Conservation (phyloP, 768 basidiomycete species). For the Tricholoma sp. region DNA sequence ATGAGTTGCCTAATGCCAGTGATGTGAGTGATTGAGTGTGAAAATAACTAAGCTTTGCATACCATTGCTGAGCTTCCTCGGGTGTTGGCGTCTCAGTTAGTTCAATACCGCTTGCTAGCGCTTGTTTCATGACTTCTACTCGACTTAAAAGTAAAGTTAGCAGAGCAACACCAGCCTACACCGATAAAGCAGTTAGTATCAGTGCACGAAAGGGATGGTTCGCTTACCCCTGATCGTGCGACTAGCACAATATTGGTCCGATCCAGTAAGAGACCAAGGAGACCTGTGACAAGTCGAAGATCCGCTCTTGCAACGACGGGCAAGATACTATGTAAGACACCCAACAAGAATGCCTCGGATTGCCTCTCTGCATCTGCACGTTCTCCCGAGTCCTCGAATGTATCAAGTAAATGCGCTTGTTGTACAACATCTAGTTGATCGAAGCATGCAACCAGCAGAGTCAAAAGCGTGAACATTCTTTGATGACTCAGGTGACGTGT, state of each 20-base stretch:
- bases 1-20: slow-evolving; percentile 63
- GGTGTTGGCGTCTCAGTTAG: slow-evolving; percentile 51
- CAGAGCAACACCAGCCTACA: slow-evolving; percentile 85
- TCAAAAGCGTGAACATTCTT: slow-evolving; percentile 82
- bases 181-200: not conserved
- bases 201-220: not conserved
- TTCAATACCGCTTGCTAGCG: slow-evolving; percentile 46
- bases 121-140: slow-evolving; percentile 88
- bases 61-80: slow-evolving; percentile 79
- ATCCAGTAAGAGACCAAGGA: slow-evolving; percentile 79
- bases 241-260: slow-evolving; percentile 69
- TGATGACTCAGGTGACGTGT: slow-evolving; percentile 76
- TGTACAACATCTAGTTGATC: slow-evolving; percentile 88
- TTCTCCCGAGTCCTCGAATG: slow-evolving; percentile 54
- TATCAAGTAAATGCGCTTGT: slow-evolving; percentile 68
- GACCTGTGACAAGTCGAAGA: slow-evolving; percentile 78
- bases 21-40: not conserved
- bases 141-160: slow-evolving; percentile 88
- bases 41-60: slow-evolving; percentile 7
- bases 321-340: slow-evolving; percentile 82
- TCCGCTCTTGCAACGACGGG: slow-evolving; percentile 75
- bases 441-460: slow-evolving; percentile 92
- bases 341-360: slow-evolving; percentile 83
- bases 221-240: slow-evolving; percentile 74
- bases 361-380: slow-evolving; percentile 76